Base-by-base conservation (phyloP, 805 yeast species). In the Candida jianshihensis region DNA sequence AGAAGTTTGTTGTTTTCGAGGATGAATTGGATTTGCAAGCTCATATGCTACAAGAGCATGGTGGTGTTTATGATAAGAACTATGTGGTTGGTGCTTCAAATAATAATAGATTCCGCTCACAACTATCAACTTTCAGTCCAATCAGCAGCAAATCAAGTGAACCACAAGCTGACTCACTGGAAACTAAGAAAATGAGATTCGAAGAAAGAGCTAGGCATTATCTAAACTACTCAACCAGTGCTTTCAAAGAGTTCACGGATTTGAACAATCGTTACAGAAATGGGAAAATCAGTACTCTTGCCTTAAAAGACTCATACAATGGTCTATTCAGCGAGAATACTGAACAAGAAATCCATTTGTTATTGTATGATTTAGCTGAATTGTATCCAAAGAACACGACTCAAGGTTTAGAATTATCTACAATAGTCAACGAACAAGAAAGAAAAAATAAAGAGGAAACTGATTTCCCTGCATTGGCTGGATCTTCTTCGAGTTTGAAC, bases 171-270 rank as follows among this genome's bases (percentile, higher is more conserved):
- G 74, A 70, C 37, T 57, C 75, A 4, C 33, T 44, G 16, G 58
- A 57, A 20, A 56, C 70, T 1, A 82, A 75, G 46, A 70, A 64
- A 42, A 60, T 69, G 53, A 70, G 96, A 46, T 66, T 87, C 20
- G 90, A 83, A 43, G 95, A 86, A 54, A 68, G 96, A 51, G 96
- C 95, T 2, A 78, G 81, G 53, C 88, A 83, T 55, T 84, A 86
- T 53, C 59, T 84, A 35, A 68, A 74, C 35, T 76, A 80, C 46
- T 67, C 78, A 20, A 56, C 56, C 11, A 55, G 59, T 6, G 64
- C 64, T 8, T 65, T 78, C 43, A 62, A 63, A 8, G 51, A 61
- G 35, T 87, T 86, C 54, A 53, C 59, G 19, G 56, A 59, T 2
- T 41, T 73, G 12, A 82, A 80, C 48, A 60, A 60, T 15, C 52